These are phyloP conservation scores for Pseudogymnoascus sp. DNA, from an alignment of 2,329 filamentous ascomycete genomes.

Conservation along the genomic window DNA sequence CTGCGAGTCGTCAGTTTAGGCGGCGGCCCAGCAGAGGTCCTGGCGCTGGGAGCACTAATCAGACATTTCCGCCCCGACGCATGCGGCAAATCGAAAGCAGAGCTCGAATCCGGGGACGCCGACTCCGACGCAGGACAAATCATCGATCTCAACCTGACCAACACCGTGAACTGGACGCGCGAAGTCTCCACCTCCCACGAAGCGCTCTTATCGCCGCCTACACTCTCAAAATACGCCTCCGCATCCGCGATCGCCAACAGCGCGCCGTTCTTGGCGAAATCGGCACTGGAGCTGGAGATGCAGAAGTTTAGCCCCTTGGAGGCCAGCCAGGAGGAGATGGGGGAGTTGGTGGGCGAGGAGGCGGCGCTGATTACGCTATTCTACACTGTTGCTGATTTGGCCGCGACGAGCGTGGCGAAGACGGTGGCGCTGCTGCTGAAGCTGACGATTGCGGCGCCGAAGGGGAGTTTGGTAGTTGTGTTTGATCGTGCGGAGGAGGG, in stretches of 20 bases:
- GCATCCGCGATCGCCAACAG: conserved; percentile 37
- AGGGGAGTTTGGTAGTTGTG: conserved; percentile 65
- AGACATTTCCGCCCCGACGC: conserved; percentile 27
- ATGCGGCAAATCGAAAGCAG: background rate
- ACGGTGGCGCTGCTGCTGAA: conserved; percentile 69
- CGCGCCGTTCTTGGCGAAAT: conserved; percentile 33
- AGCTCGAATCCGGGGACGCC: background rate
- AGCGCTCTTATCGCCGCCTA: conserved; percentile 43
- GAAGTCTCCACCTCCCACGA: conserved; percentile 51
- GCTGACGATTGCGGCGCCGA: conserved; percentile 49
- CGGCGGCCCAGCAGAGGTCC: conserved; percentile 53
- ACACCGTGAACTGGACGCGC: conserved; percentile 68
- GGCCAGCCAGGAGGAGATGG: conserved; percentile 30
- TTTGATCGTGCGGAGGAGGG: conserved; percentile 78
- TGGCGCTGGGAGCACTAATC: conserved; percentile 48
- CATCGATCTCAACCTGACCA: conserved; percentile 57
- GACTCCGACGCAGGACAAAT: background rate
- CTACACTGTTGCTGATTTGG: conserved; percentile 94
- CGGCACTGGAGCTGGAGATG: conserved; percentile 35
- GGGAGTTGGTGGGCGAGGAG: conserved; percentile 19
- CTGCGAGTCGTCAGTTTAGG: conserved; percentile 22
- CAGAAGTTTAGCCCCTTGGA: conserved; percentile 41
- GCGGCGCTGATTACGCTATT: conserved; percentile 66
- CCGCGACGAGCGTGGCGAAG: conserved; percentile 60
- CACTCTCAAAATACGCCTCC: conserved; percentile 45